Conservation (phyloP, 78 protist species). For the Tieghemostelium lacteum region DNA sequence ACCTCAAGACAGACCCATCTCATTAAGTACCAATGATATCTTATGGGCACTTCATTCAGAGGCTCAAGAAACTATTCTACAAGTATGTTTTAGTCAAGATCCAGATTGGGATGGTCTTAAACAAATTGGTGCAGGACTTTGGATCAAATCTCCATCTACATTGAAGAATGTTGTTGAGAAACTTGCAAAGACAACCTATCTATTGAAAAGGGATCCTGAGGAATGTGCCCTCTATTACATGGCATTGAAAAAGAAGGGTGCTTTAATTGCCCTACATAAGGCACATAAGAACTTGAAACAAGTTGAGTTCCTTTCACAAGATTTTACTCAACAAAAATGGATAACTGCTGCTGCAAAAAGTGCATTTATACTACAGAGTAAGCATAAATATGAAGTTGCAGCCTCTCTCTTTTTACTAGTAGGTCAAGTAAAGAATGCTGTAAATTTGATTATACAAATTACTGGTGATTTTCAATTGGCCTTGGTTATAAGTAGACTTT, state of each 20-base stretch:
- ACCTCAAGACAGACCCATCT: conserved; percentile 46
- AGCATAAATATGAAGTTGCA: conserved; percentile 61
- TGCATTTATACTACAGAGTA: conserved; percentile 52
- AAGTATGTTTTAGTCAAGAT: conserved; percentile 23
- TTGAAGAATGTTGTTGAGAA: conserved; percentile 35
- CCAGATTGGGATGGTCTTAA: conserved; percentile 51
- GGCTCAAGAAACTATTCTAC: conserved; percentile 66
- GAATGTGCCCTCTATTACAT: conserved; percentile 71
- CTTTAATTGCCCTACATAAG: conserved; percentile 43
- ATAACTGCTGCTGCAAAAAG: conserved; percentile 59
- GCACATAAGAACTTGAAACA: conserved; percentile 12
- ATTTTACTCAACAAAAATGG: conserved; percentile 58
- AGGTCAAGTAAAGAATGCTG: conserved; percentile 60
- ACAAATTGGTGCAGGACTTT: conserved; percentile 71
- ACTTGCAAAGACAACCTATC: conserved; percentile 52
- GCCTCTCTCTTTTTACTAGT: conserved; percentile 72
- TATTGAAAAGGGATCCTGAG: conserved; percentile 27
- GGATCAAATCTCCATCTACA: conserved; percentile 63
- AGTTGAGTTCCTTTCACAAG: conserved; percentile 70
- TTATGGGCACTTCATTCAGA: conserved; percentile 66
- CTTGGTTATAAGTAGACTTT: conserved; percentile 28
- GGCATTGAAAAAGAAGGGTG: conserved; percentile 56
- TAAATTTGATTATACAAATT: conserved; percentile 36
- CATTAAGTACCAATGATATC: conserved; percentile 47
- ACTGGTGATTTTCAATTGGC: conserved; percentile 73